A percentile compares a stretch with the other conserved stretches of the same genome.
These are phyloP conservation scores for Citrullus mucosospermus DNA, from an alignment of 306 rosid species.

Conservation along the genomic window DNA sequence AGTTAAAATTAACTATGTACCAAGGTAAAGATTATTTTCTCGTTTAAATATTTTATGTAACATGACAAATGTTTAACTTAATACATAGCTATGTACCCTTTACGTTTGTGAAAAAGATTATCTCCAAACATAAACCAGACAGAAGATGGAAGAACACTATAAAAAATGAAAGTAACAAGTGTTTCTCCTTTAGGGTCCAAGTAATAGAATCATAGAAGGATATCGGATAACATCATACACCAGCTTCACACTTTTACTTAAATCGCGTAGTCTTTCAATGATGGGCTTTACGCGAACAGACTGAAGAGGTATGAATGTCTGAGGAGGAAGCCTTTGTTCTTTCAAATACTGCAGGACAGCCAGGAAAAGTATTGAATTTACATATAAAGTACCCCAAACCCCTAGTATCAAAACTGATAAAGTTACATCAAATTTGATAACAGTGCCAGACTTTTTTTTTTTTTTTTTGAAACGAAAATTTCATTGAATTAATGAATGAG, in stretches of 20 bases:
- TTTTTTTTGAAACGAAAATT: too few species aligned
- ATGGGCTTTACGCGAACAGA: conserved; percentile 89
- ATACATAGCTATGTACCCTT: not conserved
- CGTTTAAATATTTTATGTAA: not conserved
- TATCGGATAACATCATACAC: conserved; percentile 91
- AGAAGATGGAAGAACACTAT: not conserved
- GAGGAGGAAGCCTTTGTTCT: conserved; percentile 99
- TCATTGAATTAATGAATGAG: too few species aligned
- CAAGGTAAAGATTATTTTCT: not conserved
- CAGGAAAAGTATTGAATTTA: conserved; percentile 14
- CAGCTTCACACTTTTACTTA: conserved; percentile 77
- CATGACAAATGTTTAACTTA: not conserved
- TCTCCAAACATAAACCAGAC: not conserved
- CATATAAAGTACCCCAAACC: not conserved
- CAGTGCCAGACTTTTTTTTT: not conserved
- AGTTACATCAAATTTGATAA: not conserved
- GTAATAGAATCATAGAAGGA: conserved; percentile 35
- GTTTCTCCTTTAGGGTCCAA: not conserved
- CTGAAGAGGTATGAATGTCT: conserved; percentile 97
- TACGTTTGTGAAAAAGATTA: not conserved
- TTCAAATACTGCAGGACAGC: conserved; percentile 76
- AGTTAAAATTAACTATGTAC: not conserved
- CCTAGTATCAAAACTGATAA: not conserved
- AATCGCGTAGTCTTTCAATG: conserved; percentile 79
- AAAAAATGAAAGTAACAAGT: not conserved